phyloP scores from a whole-genome alignment of 2,329 filamentous ascomycete species.

The Xylaria sp. region DNA sequence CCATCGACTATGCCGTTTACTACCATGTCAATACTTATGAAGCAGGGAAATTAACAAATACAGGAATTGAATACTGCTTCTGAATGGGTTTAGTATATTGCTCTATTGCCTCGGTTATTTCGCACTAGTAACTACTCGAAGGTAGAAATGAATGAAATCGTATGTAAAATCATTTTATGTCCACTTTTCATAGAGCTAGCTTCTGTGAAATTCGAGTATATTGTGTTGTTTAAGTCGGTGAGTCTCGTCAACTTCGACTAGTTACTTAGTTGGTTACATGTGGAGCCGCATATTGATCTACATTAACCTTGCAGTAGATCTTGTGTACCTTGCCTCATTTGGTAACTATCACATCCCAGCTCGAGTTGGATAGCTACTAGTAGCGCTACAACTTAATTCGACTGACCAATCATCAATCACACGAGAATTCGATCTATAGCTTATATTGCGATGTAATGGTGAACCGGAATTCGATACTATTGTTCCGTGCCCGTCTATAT shows the following conservation, averaged over 20 bases:
- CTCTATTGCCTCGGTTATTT: neutral
- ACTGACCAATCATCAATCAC: neutral
- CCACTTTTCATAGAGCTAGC: neutral
- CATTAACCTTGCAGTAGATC: slow-evolving; percentile 31
- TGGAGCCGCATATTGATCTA: slow-evolving; percentile 10
- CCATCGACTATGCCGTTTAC: neutral
- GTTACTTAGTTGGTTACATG: neutral
- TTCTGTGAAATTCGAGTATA: neutral
- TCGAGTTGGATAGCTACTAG: neutral
- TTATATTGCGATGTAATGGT: neutral
- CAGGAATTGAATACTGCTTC: too few species aligned
- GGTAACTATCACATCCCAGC: slow-evolving; percentile 8
- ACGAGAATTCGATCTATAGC: neutral
- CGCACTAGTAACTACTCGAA: neutral
- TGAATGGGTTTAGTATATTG: slow-evolving; percentile 3
- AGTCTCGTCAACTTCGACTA: slow-evolving; percentile 1
- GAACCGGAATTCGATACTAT: slow-evolving; percentile 11
- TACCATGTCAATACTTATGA: neutral
- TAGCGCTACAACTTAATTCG: neutral
- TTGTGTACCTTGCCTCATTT: slow-evolving; percentile 3
- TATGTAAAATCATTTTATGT: neutral
- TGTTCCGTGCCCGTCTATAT: slow-evolving; percentile 9
- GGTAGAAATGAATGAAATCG: neutral
- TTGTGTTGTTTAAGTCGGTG: slow-evolving; percentile 21
- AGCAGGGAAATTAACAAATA: neutral